These are phyloP conservation scores for Wilcoxina mikolae DNA, from an alignment of 495 filamentous ascomycete genomes.

Conservation along the genomic window DNA sequence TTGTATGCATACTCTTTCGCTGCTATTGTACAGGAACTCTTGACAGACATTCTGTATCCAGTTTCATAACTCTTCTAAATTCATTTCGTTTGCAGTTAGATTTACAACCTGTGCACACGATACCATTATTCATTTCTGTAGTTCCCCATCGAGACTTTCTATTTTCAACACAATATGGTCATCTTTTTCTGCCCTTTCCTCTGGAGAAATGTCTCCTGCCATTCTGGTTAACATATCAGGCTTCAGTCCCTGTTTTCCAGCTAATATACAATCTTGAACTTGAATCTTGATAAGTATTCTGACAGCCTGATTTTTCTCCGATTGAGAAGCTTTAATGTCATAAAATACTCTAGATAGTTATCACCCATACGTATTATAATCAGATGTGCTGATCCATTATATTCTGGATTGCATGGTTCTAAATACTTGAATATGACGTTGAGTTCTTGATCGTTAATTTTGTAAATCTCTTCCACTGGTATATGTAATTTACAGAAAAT, in stretches of 20 bases:
- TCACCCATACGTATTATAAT: slow-evolving; percentile 18
- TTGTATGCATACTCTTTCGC: no score
- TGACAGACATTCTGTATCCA: neutral
- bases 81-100: neutral
- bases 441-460: slow-evolving; percentile 6
- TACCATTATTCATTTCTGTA: neutral
- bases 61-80: neutral
- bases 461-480: no score
- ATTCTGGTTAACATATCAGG: slow-evolving; percentile 11
- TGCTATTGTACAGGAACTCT: no score
- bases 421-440: slow-evolving; percentile 14
- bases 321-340: slow-evolving; percentile 8
- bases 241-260: slow-evolving; percentile 10
- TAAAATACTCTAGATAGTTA: slow-evolving; percentile 25
- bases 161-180: slow-evolving; percentile 2
- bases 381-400: slow-evolving; percentile 8
- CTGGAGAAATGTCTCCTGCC: slow-evolving; percentile 1
- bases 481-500: no score
- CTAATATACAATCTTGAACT: slow-evolving; percentile 11
- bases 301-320: neutral
- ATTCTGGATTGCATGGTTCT: slow-evolving; percentile 22
- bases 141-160: neutral
- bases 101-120: neutral
- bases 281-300: slow-evolving; percentile 9
- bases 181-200: neutral